Base-by-base conservation (phyloP, 305 asterid genomes). In the Vinca major region DNA sequence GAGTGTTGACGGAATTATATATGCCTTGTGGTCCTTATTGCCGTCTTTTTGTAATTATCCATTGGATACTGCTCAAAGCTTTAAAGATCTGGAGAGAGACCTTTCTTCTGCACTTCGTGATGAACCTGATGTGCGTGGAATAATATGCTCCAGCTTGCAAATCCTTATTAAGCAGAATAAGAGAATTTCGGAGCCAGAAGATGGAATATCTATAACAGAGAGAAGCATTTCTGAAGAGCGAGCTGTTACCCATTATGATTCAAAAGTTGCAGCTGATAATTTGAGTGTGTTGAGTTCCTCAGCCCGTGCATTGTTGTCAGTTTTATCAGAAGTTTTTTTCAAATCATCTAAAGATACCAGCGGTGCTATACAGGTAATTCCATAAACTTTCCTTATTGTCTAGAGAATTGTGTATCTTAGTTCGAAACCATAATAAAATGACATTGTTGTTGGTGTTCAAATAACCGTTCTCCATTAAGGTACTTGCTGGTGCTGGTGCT, bases 41-140 rank as follows among this genome's bases (percentile, higher is more conserved):
- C 97, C 97, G 41, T 91, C 97, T 4, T 91, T 91, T 84, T 93
- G 97, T 86, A 89, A 91, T 84, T 88, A 89, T 75, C 96, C 99
- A 19, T 73, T 81, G 63, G 97, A 89, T 80, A 88, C 92, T 56
- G 90, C 96, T 74, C 83, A 84, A 79, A 85, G 88, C 80, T 89
- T 85, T 68, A 84, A 84, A 80, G 85, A 66, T 76, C 77, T 93
- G 63, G 87, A 78, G 83, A 81, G 71, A 80, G 84, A 74, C 58
- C 66, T 93, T 68, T 74, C 82, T 73, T 78, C 77, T 72, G 90
- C 95, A 67, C 88, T 93, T 47, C 81, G 73, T 63, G 90, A 84
- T 75, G 99, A 93, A 75, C 77, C 87, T 26, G 84, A 80, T 64
- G 73, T 84, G 72, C 84, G 82, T 63, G 96, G 96, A 74, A 81